Base-by-base conservation (phyloP, 805 yeast species). In the Spathaspora arborariae region DNA sequence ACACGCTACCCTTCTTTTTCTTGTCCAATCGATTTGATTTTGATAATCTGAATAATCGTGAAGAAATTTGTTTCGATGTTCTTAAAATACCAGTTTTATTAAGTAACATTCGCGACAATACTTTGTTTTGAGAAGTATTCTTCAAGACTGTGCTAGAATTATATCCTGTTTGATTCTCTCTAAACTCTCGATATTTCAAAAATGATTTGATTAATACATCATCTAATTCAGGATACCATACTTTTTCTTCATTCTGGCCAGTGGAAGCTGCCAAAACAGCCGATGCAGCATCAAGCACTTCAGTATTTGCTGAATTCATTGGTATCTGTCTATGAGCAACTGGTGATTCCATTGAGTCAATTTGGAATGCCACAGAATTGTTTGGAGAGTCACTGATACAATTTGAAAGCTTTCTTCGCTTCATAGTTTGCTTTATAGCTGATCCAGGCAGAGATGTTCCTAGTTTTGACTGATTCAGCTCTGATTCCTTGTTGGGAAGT, bases 101-200 rank as follows among this genome's bases (percentile, higher is more conserved):
- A 21, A 57, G 57, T 26, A 72, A 48, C 75, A 72, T 69, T 41
- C 74, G 57, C 2, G 74, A 67, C 38, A 72, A 55, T 11, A 69
- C 64, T 47, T 69, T 71, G 51, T 70, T 70, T 49, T 69, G 75
- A 4, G 70, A 61, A 13, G 73, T 60, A 39, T 62, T 61, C 41
- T 61, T 65, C 48, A 67, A 56, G 6, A 62, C 51, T 8, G 59
- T 48, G 0, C 64, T 49, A n/a, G 54, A 46, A 38, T 53, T 51
- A 22, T 56, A 52, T 8, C 47, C 47, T 11, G 51, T 45, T 22
- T 60, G 64, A 43, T 57, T 57, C 11, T 59, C 60, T 43, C 59
- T 58, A 51, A 67, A 70, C 13, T 59, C 55, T 19, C 59, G 59
- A 48, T 64, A 71, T 49, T 70, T 70, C 33, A 56, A 51, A 48